Percentiles rank a stretch among this genome's conserved stretches.
Conservation (phyloP, 495 filamentous ascomycete genomes). For the Trichoderma gamsii region DNA sequence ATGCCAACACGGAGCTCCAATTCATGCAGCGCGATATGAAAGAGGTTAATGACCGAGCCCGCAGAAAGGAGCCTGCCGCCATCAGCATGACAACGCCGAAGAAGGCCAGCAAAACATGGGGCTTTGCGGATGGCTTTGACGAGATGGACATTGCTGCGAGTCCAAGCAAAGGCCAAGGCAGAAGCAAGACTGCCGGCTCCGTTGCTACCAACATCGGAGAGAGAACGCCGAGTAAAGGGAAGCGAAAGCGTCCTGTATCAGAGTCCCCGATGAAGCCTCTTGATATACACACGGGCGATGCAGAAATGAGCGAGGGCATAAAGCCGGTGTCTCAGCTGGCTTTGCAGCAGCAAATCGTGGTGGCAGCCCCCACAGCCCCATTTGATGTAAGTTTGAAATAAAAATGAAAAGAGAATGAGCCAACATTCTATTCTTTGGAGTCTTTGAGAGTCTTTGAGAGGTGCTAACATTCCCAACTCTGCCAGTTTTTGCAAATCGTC, state of each 20-base stretch:
- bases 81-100: conserved; percentile 36
- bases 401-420: neutral
- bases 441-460: too few species aligned
- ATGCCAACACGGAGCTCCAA: conserved; percentile 43
- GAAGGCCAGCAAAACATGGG: conserved; percentile 38
- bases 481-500: conserved; percentile 38
- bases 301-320: conserved; percentile 23
- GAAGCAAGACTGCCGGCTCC: conserved; percentile 29
- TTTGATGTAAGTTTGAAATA: conserved; percentile 31
- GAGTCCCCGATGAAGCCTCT: conserved; percentile 46
- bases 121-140: conserved; percentile 48
- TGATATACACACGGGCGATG: conserved; percentile 38
- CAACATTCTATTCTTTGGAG: neutral
- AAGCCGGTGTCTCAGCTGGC: conserved; percentile 16
- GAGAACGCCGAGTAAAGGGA: conserved; percentile 44
- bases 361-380: conserved; percentile 20
- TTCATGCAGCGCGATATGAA: conserved; percentile 47
- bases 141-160: conserved; percentile 44
- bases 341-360: conserved; percentile 12
- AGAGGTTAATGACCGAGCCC: conserved; percentile 39
- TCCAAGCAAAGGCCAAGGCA: conserved; percentile 34
- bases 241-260: conserved; percentile 44
- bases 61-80: conserved; percentile 28
- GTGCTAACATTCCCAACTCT: conserved; percentile 18
- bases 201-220: conserved; percentile 33